Evolutionary conservation across 208 protist genomes (phyloP), one percentile per base, ranked within the genome.

Genomic region (Trypanosoma vivax): DNA sequence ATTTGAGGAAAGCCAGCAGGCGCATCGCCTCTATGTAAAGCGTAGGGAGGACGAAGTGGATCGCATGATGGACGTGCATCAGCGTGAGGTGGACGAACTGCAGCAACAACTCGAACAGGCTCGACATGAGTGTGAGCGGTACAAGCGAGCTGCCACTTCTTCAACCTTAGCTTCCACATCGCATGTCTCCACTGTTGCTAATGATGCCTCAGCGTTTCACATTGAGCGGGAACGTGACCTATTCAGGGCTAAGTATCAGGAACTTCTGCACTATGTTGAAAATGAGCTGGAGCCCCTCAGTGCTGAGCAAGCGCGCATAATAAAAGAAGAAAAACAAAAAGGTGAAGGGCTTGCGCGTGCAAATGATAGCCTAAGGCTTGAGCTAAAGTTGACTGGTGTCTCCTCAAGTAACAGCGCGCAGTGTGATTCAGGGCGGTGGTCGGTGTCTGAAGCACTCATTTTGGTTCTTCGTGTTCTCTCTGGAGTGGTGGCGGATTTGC

Each of bases 281-380:
- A 47, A 58, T 10, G 73, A 75, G 37, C 52, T 74, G 24, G 60
- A 72, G 59, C 67, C 73, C 19, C 51, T 75, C 9, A 56, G 55
- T 3, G 42, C 51, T 13, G 63, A 60, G n/a, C 66, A 73, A 35
- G 73, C 51, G 0, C 51, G 39, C 5, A 29, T 60, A n/a, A 24
- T 68, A 13, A 16, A 47, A 16, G 16, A 47, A 16, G 58, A 57
- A 27, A 62, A 49, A 6, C n/a, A 23, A 34, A 45, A 47, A 42
- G 24, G 11, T 18, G 42, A 51, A 9, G 39, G 45, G 27, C 27
- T 59, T 16, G 23, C 29, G 18, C 49, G 31, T 35, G 19, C 7
- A 4, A 66, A 59, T 47, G 60, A 50, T 27, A 39, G 30, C 2
- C 18, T 66, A 24, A 25, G 14, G 23, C 39, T 52, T 13, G 50